Evolutionary conservation across 2,329 filamentous ascomycete species (phyloP), one percentile per base, ranked within the genome.

Genomic region (Curvularia verruculosa): DNA sequence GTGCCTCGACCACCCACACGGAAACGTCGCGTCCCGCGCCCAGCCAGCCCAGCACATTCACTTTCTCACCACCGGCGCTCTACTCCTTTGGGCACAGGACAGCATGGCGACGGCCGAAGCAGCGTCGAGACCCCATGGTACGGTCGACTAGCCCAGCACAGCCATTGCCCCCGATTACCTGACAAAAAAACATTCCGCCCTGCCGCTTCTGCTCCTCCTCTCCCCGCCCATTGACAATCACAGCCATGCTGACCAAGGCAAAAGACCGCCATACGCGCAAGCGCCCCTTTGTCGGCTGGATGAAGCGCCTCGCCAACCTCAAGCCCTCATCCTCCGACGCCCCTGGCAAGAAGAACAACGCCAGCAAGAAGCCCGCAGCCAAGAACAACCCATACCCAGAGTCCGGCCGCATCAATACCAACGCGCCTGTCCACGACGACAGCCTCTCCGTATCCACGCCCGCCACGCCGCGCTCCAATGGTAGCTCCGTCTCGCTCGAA

Each of bases 301-400:
- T 99, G 82, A 96, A 93, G 83, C 93, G 93, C 72, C 85, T 98
- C 55, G 88, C 92, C 60, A 94, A 89, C 75, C 89, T 96, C 78
- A 97, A 96, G 77, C 88, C 87, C 4, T 89, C 88, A 1, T 89
- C 88, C 29, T 86, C 84, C 61, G 83, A 86, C 58, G 77, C 81
- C 15, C 71, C 76, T 52, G 74, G 67, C 47, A 81, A 80, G 71
- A 79, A 81, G 67, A 71, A 54, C 63, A 69, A 69, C 40, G 62
- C 54, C 41, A 44, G 61, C 58, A 90, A 89, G 77, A 90, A 89
- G 77, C 74, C 79, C 18, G 80, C 82, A 49, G 86, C 87, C 70
- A 88, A 89, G 76, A 96, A 96, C 81, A 94, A 94, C 73, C 93
- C 93, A n/a, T 97, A 97, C 72, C 91, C 91, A 8, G 84, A 94